phyloP scores from a whole-genome alignment of 2,329 filamentous ascomycete species.

The Paradendryphiella salina region DNA sequence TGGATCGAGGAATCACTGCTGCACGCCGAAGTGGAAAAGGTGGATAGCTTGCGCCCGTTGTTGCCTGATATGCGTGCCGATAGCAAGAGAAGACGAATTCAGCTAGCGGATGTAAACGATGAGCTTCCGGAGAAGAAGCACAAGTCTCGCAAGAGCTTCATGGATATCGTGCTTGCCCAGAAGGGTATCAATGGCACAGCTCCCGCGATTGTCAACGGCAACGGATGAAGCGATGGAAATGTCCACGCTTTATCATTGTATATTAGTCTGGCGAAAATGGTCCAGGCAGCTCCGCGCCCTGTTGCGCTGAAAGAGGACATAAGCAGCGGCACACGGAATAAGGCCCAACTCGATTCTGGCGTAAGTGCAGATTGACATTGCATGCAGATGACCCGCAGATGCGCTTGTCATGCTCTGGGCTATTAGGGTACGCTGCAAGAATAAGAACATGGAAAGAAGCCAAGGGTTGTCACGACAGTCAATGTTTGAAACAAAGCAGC shows the following conservation, averaged over 20 bases:
- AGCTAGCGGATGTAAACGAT: slow-evolving; percentile 26
- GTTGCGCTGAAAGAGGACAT: neutral
- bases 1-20: slow-evolving; percentile 43
- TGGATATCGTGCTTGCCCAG: slow-evolving; percentile 40
- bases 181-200: slow-evolving; percentile 29
- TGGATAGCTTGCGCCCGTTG: slow-evolving; percentile 34
- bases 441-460: neutral
- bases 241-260: slow-evolving; percentile 8
- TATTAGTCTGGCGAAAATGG: neutral
- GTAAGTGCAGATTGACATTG: no score
- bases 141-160: slow-evolving; percentile 44
- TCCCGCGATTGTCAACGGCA: slow-evolving; percentile 26
- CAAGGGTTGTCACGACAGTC: slow-evolving; percentile 1
- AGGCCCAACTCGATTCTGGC: neutral
- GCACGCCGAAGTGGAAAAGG: slow-evolving; percentile 36
- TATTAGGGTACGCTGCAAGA: neutral
- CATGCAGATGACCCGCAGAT: neutral
- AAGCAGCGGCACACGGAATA: neutral
- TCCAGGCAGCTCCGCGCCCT: neutral
- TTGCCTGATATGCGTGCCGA: slow-evolving; percentile 36
- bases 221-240: slow-evolving; percentile 25
- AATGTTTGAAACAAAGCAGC: neutral
- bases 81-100: slow-evolving; percentile 32
- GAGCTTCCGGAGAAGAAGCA: slow-evolving; percentile 32
- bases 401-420: neutral